Evolutionary conservation across 73 alveolate genomes (phyloP).

Genomic region (Tetrahymena malaccensis): DNA sequence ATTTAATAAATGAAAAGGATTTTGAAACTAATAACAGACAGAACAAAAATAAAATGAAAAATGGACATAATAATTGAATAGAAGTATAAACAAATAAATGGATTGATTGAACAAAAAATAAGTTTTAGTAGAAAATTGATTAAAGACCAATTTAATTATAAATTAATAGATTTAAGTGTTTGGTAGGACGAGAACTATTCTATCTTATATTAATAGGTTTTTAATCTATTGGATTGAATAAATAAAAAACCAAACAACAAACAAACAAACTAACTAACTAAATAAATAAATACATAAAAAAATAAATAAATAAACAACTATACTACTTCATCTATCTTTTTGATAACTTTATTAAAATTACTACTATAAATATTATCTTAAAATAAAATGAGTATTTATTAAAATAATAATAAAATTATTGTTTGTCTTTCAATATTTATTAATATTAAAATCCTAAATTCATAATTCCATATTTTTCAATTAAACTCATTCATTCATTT

Average conservation of each 20-base stretch:
- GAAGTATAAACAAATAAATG: no score
- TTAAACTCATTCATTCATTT: neutral
- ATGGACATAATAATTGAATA: neutral
- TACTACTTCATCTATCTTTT: neutral
- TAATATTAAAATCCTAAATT: neutral
- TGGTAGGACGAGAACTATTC: neutral
- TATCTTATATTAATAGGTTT: neutral
- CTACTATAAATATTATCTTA: neutral
- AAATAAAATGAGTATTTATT: neutral
- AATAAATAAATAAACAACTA: no score
- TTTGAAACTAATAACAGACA: neutral
- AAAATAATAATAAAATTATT: no score
- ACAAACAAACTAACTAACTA: neutral
- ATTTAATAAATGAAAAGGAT: neutral
- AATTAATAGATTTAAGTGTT: neutral
- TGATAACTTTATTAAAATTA: neutral
- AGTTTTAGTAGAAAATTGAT: neutral
- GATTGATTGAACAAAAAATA: neutral
- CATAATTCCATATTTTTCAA: neutral
- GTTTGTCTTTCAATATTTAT: neutral
- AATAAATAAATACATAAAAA: no score
- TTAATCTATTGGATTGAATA: neutral
- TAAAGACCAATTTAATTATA: neutral
- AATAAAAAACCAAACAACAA: no score
- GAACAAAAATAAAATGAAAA: neutral